phyloP scores from a whole-genome alignment of 352 stramenopile genomes.

The Phytopythium ostracodes region DNA sequence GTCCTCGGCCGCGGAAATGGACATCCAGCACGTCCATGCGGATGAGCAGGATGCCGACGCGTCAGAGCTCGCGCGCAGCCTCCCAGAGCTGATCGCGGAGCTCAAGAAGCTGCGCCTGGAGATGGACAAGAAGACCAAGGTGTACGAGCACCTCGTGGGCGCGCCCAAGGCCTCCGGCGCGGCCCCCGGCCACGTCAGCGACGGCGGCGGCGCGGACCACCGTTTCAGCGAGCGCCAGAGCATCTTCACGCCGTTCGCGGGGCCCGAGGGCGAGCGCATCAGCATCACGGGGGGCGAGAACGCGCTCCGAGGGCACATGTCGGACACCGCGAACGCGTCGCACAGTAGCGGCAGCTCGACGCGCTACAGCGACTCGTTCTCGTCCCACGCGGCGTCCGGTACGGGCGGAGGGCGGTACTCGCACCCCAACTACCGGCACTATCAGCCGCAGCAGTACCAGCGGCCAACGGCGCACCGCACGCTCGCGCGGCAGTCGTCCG shows the following conservation, averaged over 20 bases:
- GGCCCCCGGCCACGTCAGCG: too few relatives aligned
- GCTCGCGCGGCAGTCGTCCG: conserved; percentile 11
- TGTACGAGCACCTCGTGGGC: conserved; percentile 59
- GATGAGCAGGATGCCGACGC: not conserved
- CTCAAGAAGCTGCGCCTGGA: conserved; percentile 54
- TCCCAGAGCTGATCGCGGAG: conserved; percentile 61
- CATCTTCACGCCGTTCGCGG: conserved; percentile 40
- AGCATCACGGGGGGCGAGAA: conserved; percentile 26
- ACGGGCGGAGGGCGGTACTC: conserved; percentile 11
- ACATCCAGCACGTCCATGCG: not conserved
- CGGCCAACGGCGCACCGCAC: conserved; percentile 7
- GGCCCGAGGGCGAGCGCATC: conserved; percentile 22
- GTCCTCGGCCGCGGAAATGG: conserved; percentile 3
- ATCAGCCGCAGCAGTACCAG: conserved; percentile 17
- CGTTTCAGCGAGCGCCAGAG: conserved; percentile 27
- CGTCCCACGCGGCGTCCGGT: conserved; percentile 20
- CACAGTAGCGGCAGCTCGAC: not conserved
- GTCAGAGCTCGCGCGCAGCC: conserved; percentile 48
- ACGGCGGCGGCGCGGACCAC: conserved; percentile 4
- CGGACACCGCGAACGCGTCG: too few relatives aligned
- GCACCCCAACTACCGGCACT: conserved; percentile 5
- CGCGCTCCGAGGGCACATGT: conserved; percentile 15
- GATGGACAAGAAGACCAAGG: conserved; percentile 67
- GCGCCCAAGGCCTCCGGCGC: not conserved
- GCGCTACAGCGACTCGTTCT: conserved; percentile 22